Evolutionary conservation across 495 filamentous ascomycete genomes (phyloP).

Genomic region (Neurospora hispaniola): DNA sequence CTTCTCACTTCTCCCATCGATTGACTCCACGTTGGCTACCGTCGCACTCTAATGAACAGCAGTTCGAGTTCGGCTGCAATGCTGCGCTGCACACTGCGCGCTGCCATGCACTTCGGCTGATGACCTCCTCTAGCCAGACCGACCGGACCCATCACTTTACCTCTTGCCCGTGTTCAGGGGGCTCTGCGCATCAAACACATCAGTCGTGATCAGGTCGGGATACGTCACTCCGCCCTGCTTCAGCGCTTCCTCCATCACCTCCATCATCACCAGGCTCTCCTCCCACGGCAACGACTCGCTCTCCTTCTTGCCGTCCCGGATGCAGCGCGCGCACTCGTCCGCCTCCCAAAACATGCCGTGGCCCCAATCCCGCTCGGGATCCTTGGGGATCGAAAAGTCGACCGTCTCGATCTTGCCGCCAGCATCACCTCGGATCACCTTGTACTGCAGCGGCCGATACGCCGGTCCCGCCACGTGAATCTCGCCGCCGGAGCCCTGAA

Average conservation of each 20-base stretch:
- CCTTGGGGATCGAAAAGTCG: constrained; percentile 51
- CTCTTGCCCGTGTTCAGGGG: constrained; percentile 38
- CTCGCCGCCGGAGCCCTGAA: constrained; percentile 79
- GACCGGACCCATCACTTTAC: constrained; percentile 8
- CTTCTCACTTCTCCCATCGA: neutral
- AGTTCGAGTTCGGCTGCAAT: neutral
- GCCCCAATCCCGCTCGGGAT: constrained; percentile 42
- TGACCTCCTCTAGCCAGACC: neutral
- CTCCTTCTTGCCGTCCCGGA: constrained; percentile 74
- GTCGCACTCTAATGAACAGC: neutral
- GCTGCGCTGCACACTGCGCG: neutral
- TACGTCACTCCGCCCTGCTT: constrained; percentile 67
- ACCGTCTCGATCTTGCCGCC: constrained; percentile 43
- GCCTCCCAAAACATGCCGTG: constrained; percentile 95
- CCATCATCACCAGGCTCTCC: constrained; percentile 89
- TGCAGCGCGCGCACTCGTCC: constrained; percentile 74
- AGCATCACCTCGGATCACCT: constrained; percentile 40
- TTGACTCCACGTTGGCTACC: neutral
- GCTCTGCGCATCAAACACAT: constrained; percentile 51
- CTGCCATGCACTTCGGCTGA: neutral
- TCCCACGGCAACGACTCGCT: constrained; percentile 62
- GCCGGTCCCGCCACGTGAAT: constrained; percentile 70
- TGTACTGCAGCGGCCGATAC: constrained; percentile 58
- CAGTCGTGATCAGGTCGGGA: constrained; percentile 71
- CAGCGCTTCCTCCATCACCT: constrained; percentile 84